These are phyloP conservation scores for Backusella westeae DNA, from an alignment of 192 early-diverging fungal species.

Conservation along the genomic window DNA sequence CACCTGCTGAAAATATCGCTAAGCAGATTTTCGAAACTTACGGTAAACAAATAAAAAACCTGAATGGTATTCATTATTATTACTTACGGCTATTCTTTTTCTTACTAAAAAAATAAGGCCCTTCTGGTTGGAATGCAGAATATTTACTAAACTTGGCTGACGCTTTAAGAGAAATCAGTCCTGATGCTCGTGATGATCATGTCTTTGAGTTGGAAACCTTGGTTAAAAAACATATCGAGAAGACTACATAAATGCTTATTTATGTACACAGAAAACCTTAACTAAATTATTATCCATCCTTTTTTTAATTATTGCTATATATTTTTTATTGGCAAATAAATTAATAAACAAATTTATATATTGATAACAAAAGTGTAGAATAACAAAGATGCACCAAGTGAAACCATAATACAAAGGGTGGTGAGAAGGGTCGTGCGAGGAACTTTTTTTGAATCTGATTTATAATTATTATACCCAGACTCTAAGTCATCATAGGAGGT, in stretches of 20 bases:
- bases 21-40: slow-evolving; percentile 58
- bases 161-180: slow-evolving; percentile 51
- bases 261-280: no score
- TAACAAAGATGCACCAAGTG: neutral
- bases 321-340: neutral
- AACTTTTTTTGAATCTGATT: neutral
- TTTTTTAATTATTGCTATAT: neutral
- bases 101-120: slow-evolving; percentile 35
- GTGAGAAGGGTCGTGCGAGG: neutral
- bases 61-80: neutral
- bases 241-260: neutral
- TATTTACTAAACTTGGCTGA: slow-evolving; percentile 67
- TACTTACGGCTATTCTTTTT: neutral
- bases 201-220: slow-evolving; percentile 53
- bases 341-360: neutral
- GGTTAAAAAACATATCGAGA: slow-evolving; percentile 42
- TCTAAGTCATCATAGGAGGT: neutral
- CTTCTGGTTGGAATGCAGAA: slow-evolving; percentile 68
- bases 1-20: slow-evolving; percentile 58
- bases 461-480: neutral
- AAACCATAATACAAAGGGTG: neutral
- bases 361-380: neutral
- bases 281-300: neutral
- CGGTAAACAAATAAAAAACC: slow-evolving; percentile 37
- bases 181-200: slow-evolving; percentile 55